phyloP scores from a whole-genome alignment of 1,284 basidiomycete species.

The Microbotryum violaceum region DNA sequence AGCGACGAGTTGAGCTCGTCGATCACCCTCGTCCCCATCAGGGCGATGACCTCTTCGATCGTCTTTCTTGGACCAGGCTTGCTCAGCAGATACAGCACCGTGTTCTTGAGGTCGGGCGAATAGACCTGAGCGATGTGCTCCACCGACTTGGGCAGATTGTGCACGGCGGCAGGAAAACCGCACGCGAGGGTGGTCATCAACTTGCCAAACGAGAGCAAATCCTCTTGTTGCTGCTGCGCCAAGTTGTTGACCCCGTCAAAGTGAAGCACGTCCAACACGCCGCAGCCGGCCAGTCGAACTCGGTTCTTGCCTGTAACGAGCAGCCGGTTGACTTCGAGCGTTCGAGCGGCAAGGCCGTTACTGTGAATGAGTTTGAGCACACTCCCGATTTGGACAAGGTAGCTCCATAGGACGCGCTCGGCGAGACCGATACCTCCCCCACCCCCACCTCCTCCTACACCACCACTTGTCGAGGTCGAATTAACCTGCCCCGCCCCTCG shows the following conservation, averaged over 20 bases:
- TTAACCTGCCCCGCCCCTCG: constrained; percentile 16
- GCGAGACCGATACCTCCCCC: constrained; percentile 48
- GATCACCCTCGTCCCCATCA: constrained; percentile 65
- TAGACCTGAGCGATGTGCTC: constrained; percentile 70
- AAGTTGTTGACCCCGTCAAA: constrained; percentile 60
- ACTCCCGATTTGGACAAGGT: constrained; percentile 80
- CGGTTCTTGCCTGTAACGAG: constrained; percentile 83
- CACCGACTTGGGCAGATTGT: constrained; percentile 64
- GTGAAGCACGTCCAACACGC: constrained; percentile 72
- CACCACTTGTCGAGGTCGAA: constrained; percentile 7
- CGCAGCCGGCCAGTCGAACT: constrained; percentile 61
- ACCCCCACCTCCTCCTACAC: constrained; percentile 23
- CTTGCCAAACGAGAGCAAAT: constrained; percentile 76
- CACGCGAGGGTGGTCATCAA: constrained; percentile 76
- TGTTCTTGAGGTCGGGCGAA: constrained; percentile 69
- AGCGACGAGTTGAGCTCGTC: constrained; percentile 78
- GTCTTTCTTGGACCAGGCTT: constrained; percentile 59
- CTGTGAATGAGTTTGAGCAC: constrained; percentile 82
- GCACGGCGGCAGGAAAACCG: constrained; percentile 54
- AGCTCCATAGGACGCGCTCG: constrained; percentile 89
- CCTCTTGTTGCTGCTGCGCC: constrained; percentile 71
- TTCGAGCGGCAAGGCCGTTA: constrained; percentile 69
- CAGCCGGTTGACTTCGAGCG: constrained; percentile 81
- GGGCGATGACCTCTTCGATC: constrained; percentile 70
- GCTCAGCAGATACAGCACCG: constrained; percentile 68